Evolutionary conservation across 2,329 filamentous ascomycete species (phyloP), one percentile per base, ranked within the genome.

Genomic region (Blumeria hordei): DNA sequence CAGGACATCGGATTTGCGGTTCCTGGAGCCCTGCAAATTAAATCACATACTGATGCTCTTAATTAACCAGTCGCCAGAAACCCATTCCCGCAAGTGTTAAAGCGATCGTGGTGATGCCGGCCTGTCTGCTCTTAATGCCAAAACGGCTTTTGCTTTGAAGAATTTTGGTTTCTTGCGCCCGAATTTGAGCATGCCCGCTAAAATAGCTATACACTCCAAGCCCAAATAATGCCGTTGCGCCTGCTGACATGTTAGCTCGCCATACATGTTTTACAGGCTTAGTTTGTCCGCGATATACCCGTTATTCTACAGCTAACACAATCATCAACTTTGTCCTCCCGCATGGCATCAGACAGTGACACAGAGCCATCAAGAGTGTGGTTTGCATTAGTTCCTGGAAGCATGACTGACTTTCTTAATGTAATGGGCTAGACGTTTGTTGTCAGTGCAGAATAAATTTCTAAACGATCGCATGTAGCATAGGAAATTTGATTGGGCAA

Each of bases 131-230:
- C 58, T 76, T 75, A 74, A 88, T 81, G 57, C 83, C 83, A 63
- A 88, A 81, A 61, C 78, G 74, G 32, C 81, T 82, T 50, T 77
- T 76, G 69, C 81, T 84, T 64, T 76, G 72, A 57, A 86, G 68
- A 58, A 88, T 85, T 57, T 70, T 67, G n/a, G 73, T 71, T 58
- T 75, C 73, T 65, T 85, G 81, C 61, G 74, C 72, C 61, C 79
- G 74, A 34, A 92, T 75, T 66, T 88, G 83, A 53, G 72, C 71
- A 67, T 80, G 82, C 56, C 85, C 85, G 3, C 82, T 84, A 58
- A 79, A 71, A 68, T 88, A 88, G 67, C 80, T 88, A 68, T 88
- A 92, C 0, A 74, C 79, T 3, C 80, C 85, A 14, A 90, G 76
- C 1, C 82, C 83, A 55, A 86, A 71, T 59, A 92, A 87, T 0